Evolutionary conservation across 306 rosid species (phyloP), one percentile per base, ranked within the genome.

Genomic region (Glycyrrhiza uralensis): DNA sequence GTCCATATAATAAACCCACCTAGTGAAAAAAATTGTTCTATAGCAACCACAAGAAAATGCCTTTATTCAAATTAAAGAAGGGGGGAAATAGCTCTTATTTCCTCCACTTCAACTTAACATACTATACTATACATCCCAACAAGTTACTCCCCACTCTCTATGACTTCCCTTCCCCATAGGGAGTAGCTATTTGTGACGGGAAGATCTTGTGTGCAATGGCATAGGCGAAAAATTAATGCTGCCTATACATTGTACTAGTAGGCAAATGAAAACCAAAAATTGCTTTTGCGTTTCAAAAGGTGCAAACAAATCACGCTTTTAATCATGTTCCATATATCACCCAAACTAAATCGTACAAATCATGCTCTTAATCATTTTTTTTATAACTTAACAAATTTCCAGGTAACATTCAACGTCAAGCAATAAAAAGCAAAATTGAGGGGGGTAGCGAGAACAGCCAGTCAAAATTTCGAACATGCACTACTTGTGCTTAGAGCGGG

Each of bases 401-500:
- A 1, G 45, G 49, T 18, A 45, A 33, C 69, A 45, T 81, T 9
- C 39, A 72, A 59, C 2, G n/a, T 14, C 20, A 30, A 77, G 18
- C 60, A 26, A 55, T 23, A 39, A 63, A 71, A 61, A 51, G 68
- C 45, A 59, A 80, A 80, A 30, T 24, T 80, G 58, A 7, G 20
- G 29, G 6, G 6, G 9, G 1, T n/a, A n/a, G n/a, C n/a, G n/a
- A 17, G 45, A 38, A 47, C 61, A 46, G 20, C 24, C 55, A 49
- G 39, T 62, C 22, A 35, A 71, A 71, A 30, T 35, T 64, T 20
- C 14, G 35, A 49, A 41, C 30, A 70, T 63, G 52, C 72, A 49
- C 81, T 83, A 86, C 72, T 84, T 83, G 11, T 33, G 90, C 85
- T 70, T 88, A 2, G 97, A 57, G 67, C 91, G 88, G 29, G 96